These are phyloP conservation scores for Chaetomium sp. DNA, from an alignment of 2,329 filamentous ascomycete genomes.

Conservation along the genomic window DNA sequence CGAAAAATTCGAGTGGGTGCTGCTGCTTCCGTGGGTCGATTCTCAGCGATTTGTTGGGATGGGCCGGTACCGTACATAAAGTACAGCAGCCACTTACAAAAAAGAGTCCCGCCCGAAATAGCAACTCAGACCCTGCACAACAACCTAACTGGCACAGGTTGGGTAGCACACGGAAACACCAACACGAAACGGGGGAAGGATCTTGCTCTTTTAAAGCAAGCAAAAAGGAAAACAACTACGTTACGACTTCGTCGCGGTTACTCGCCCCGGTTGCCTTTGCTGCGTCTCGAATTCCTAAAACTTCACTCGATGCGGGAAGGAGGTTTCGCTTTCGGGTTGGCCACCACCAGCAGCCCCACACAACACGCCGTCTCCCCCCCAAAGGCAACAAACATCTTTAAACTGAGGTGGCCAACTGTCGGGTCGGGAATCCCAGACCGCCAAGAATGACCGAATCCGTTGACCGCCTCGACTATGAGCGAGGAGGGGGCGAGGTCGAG, in stretches of 20 bases:
- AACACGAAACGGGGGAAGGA: neutral
- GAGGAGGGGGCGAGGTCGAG: neutral
- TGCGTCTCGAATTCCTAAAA: neutral
- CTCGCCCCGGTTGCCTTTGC: neutral
- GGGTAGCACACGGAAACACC: neutral
- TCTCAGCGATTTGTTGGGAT: constrained; percentile 33
- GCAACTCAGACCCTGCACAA: neutral
- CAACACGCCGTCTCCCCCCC: neutral
- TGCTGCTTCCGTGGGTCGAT: constrained; percentile 33
- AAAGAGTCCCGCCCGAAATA: neutral
- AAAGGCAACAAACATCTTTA: constrained; percentile 11
- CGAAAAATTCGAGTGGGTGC: constrained; percentile 31
- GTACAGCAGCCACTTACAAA: constrained; percentile 19
- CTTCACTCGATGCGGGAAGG: neutral
- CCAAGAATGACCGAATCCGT: neutral
- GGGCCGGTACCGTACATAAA: constrained; percentile 10
- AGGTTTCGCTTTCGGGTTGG: constrained; percentile 1
- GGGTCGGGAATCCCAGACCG: neutral
- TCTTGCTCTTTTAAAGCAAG: neutral
- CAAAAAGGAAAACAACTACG: too few species aligned
- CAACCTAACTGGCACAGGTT: neutral
- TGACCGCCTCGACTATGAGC: constrained; percentile 19
- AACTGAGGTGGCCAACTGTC: neutral
- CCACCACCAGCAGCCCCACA: constrained; percentile 6
- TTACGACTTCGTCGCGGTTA: neutral